phyloP scores from a whole-genome alignment of 768 basidiomycete genomes.

The Clavaria fumosa region DNA sequence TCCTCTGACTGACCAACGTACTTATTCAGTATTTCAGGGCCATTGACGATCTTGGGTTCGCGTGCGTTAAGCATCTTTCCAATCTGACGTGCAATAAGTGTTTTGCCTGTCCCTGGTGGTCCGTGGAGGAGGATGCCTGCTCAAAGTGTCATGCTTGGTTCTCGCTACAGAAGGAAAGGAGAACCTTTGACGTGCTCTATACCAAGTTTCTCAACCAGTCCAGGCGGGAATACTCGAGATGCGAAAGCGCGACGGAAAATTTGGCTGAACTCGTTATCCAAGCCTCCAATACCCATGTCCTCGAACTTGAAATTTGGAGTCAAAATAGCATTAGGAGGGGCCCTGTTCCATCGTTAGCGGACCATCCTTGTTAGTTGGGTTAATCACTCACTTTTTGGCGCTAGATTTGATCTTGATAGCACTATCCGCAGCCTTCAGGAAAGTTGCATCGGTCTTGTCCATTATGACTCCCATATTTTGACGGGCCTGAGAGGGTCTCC shows the following conservation, averaged over 20 bases:
- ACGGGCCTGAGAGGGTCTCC: constrained; percentile 15
- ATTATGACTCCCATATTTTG: constrained; percentile 59
- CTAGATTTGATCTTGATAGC: constrained; percentile 84
- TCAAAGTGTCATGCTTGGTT: neutral
- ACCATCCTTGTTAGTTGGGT: neutral
- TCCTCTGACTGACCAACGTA: constrained; percentile 96
- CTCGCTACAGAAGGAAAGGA: neutral
- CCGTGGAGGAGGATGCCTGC: constrained; percentile 87
- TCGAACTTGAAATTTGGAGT: constrained; percentile 99
- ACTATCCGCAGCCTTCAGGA: constrained; percentile 72
- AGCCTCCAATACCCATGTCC: constrained; percentile 98
- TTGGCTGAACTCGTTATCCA: constrained; percentile 86
- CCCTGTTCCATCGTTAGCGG: constrained; percentile 25
- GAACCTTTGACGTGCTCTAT: constrained; percentile 96
- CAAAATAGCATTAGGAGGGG: constrained; percentile 87
- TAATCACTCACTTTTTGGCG: constrained; percentile 55
- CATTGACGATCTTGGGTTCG: constrained; percentile 97
- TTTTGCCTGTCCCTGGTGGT: constrained; percentile 97
- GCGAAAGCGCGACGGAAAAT: constrained; percentile 99
- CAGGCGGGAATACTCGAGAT: constrained; percentile 95
- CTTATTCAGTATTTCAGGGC: constrained; percentile 94
- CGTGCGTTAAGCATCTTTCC: constrained; percentile 98
- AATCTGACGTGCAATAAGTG: constrained; percentile 93
- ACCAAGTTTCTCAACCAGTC: constrained; percentile 90
- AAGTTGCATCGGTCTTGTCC: constrained; percentile 82